Base-by-base conservation (phyloP, 2,329 filamentous ascomycete species). In the Fonsecaea pedrosoi region DNA sequence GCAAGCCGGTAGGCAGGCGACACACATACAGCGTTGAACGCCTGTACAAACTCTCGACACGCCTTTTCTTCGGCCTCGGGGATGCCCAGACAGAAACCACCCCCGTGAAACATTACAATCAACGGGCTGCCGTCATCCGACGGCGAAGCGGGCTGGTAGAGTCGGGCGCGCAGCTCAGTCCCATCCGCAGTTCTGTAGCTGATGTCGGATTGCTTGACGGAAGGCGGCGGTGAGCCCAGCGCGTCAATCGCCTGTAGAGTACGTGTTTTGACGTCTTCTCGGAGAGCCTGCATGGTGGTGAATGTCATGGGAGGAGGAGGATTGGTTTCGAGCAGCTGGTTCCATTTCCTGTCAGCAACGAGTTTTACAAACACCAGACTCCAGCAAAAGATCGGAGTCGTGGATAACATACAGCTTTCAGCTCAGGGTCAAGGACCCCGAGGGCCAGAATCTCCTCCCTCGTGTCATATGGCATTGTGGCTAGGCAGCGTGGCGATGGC, bases 31-130 rank as follows among this genome's bases (percentile, higher is more conserved):
- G 64, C 61, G 21, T 62, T 65, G 34, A 68, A 69, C 5, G 62
- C 61, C 42, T 53, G 45, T 15, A 67, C 69, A 18, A 72, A 58
- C 13, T 55, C 50, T 9, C 67, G 64, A 57, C 48, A 56, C 2
- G 57, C 58, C 30, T 63, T 62, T 32, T 67, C 64, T 42, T 72
- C 69, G 12, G 64, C 58, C 18, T 71, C 68, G 2, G 69, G 64
- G 2, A 40, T 53, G 8, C 73, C 72, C 45, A 72, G 42, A 38
- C 69, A 72, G 64, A 69, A 73, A 18, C 72, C 73, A n/a, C 73
- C 73, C 32, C 68, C 72, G 48, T 74, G 72, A 35, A 68, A 59
- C n/a, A 69, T 35, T 15, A 73, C 64, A 37, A 73, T 59, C 8
- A 73, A 58, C 2, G 71, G 66, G n/a, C 55, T 42, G 12, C 38